Conservation (phyloP, 345 rosid genomes). For the Arabis alpina region DNA sequence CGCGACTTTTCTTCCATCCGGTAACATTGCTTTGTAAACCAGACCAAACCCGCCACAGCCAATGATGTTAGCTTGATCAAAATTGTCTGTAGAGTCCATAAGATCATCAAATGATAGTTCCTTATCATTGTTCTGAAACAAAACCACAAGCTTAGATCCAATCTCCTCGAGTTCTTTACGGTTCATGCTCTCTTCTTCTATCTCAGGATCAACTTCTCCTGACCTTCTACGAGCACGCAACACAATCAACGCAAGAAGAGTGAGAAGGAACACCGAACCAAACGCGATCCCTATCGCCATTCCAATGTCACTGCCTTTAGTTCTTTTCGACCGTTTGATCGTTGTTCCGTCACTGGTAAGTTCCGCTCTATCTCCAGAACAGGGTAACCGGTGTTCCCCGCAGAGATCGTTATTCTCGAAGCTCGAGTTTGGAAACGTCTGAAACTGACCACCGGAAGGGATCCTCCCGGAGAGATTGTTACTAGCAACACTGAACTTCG, state of each 20-base stretch:
- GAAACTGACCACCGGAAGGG: conserved; percentile 72
- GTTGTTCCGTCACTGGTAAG: conserved; percentile 16
- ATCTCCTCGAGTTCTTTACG: conserved; percentile 57
- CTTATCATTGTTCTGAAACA: conserved; percentile 64
- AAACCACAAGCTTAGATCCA: conserved; percentile 57
- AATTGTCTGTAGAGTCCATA: conserved; percentile 65
- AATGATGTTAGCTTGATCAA: conserved; percentile 76
- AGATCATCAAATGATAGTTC: conserved; percentile 72
- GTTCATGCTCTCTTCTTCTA: conserved; percentile 47
- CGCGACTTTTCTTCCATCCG: conserved; percentile 71
- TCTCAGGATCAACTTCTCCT: conserved; percentile 77
- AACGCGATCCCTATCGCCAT: conserved; percentile 65
- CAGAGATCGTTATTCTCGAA: conserved; percentile 78
- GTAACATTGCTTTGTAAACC: conserved; percentile 75
- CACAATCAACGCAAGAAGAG: conserved; percentile 53
- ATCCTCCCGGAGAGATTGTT: conserved; percentile 62
- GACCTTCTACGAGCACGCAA: conserved; percentile 54
- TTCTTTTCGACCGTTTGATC: conserved; percentile 42
- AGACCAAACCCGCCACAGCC: conserved; percentile 94
- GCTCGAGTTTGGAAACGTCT: conserved; percentile 77
- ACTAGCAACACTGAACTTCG: conserved; percentile 60
- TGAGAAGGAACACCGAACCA: conserved; percentile 57
- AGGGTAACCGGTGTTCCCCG: conserved; percentile 62
- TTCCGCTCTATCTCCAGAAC: conserved; percentile 32
- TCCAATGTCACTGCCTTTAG: conserved; percentile 48